A percentile compares a stretch with the other conserved stretches of the same genome.
Evolutionary conservation across 192 early-diverging fungal species (phyloP).

Genomic region (Pecoramyces ruminantium): DNA sequence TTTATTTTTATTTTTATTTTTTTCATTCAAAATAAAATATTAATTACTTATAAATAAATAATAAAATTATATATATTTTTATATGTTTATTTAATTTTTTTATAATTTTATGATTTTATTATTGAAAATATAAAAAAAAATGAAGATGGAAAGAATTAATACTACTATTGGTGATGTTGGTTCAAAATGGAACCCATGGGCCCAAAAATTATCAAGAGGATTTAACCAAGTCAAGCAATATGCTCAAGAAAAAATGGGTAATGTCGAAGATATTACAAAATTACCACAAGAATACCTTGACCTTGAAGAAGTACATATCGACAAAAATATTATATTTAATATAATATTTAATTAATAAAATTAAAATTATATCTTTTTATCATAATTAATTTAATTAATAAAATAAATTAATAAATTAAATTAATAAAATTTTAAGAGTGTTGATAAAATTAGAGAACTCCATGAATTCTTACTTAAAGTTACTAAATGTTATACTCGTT

Average conservation of each 20-base stretch:
- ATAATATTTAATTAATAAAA: constrained; percentile 6
- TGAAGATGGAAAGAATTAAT: background rate
- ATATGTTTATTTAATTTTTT: no score
- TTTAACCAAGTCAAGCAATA: constrained; percentile 29
- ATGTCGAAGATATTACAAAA: constrained; percentile 66
- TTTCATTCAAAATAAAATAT: no score
- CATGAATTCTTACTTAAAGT: constrained; percentile 56
- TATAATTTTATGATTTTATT: no score
- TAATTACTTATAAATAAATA: no score
- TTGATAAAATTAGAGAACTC: constrained; percentile 52
- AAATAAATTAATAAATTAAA: no score
- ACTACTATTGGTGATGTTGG: background rate
- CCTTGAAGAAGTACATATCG: constrained; percentile 55
- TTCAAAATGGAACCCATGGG: background rate
- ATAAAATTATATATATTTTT: no score
- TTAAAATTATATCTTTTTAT: no score
- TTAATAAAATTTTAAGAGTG: constrained; percentile 31
- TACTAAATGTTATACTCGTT: constrained; percentile 49
- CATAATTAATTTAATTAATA: no score
- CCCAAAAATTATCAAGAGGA: background rate
- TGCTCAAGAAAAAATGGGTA: constrained; percentile 76
- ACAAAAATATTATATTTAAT: background rate
- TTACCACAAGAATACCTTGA: constrained; percentile 85
- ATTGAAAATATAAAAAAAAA: no score
- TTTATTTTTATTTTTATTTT: no score